Conservation (phyloP, 192 early-diverging fungal species). For the Dissophora globulifera region DNA sequence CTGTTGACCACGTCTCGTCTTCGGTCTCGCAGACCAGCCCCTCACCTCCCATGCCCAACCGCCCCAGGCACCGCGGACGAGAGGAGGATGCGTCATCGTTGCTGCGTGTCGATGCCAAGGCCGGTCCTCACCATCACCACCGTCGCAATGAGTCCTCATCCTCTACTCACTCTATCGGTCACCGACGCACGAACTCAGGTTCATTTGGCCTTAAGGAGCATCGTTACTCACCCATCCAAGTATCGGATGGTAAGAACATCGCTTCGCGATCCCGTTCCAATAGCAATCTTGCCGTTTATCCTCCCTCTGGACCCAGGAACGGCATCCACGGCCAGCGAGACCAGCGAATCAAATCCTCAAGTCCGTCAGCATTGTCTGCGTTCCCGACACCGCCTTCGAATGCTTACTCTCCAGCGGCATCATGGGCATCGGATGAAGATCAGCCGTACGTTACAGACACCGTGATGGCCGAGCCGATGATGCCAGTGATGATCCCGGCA, state of each 20-base stretch:
- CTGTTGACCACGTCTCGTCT: not conserved
- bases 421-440: slow-evolving; percentile 45
- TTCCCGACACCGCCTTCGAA: slow-evolving; percentile 29
- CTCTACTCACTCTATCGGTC: slow-evolving; percentile 23
- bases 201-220: slow-evolving; percentile 41
- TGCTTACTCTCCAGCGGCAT: slow-evolving; percentile 31
- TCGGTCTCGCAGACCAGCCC: slow-evolving; percentile 18
- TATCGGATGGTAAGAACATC: slow-evolving; percentile 31
- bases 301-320: slow-evolving; percentile 11
- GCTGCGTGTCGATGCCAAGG: slow-evolving; percentile 10
- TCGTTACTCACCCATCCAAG: slow-evolving; percentile 46
- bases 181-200: slow-evolving; percentile 46
- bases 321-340: slow-evolving; percentile 14
- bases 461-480: slow-evolving; percentile 5
- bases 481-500: slow-evolving; percentile 16
- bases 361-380: slow-evolving; percentile 8
- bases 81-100: slow-evolving; percentile 29
- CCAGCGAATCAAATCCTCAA: slow-evolving; percentile 39
- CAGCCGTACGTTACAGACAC: slow-evolving; percentile 17
- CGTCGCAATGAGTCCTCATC: slow-evolving; percentile 43
- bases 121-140: slow-evolving; percentile 30
- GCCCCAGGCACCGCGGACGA: slow-evolving; percentile 21
- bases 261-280: slow-evolving; percentile 44
- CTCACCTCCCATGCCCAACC: slow-evolving; percentile 34
- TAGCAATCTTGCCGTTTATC: slow-evolving; percentile 35